Evolutionary conservation across 2,329 filamentous ascomycete genomes (phyloP), one percentile per base, ranked within the genome.

Genomic region (Diatrype stigma): DNA sequence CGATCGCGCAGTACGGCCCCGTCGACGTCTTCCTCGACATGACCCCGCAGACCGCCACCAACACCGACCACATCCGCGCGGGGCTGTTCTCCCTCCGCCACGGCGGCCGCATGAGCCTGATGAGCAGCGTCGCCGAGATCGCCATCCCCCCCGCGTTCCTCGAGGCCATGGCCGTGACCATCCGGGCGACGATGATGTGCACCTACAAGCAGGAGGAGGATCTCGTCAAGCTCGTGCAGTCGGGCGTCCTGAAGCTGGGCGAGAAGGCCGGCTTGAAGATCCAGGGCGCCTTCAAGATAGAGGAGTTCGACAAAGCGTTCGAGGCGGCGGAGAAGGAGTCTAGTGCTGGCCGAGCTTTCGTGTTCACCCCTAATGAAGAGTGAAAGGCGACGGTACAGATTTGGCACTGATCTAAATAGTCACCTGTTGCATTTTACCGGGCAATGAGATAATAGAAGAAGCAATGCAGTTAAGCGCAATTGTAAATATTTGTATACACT

Each of bases 11-110:
- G 21, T 46, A 52, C 14, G 53, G 53, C 12, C 45, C 49, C 12
- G 37, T 53, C 45, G 55, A 57, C 28, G 52, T 57, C n/a, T 55
- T 51, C 38, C 46, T 48, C 21, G 52, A 57, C 45, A 40, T 53
- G 3, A 42, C 55, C 11, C 50, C 49, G 3, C 38, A 26, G 8
- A 49, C 45, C 28, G 52, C 32, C 19, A 46, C 42, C 6, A 57
- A 55, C 37, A 21, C 30, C 6, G 32, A 46, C 23, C 50, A 57
- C 19, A 51, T 57, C 21, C 26, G 35, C 10, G 55, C 51, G 2
- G 51, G 53, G 2, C 53, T 55, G 8, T 19, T 55, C n/a, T 53
- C 55, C 5, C 34, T 57, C 34, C 49, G 53, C 12, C 2, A 16
- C 2, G 44, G 50, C 10, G 55, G 55, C 2, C 17, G 51, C 5